phyloP scores from a whole-genome alignment of 169 alveolate genomes.

The Neospora caninum region DNA sequence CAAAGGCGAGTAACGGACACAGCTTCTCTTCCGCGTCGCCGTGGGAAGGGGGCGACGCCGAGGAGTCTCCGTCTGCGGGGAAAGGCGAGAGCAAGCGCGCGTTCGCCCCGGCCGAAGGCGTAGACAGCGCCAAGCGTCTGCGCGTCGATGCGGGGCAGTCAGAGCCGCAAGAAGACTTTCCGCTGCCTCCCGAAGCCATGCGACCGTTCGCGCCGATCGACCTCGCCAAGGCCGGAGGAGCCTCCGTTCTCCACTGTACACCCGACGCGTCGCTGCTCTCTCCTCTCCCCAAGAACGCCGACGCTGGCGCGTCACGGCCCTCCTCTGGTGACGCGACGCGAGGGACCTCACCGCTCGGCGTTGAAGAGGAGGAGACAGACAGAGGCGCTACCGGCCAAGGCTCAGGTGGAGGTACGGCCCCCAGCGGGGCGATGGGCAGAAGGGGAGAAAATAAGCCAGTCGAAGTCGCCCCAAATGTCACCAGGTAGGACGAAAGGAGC shows the following conservation, averaged over 20 bases:
- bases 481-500: background rate
- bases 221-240: background rate
- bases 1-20: too few relatives aligned
- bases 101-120: too few relatives aligned
- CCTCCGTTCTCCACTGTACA: background rate
- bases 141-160: background rate
- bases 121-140: background rate
- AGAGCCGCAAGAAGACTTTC: background rate
- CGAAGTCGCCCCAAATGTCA: background rate
- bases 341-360: too few relatives aligned
- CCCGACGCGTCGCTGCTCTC: background rate
- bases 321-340: too few relatives aligned
- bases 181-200: background rate
- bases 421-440: background rate
- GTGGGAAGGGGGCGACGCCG: too few relatives aligned
- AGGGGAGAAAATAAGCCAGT: slow-evolving; percentile 21
- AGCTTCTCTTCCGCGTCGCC: too few relatives aligned
- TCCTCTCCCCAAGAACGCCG: too few relatives aligned
- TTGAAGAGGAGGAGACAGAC: background rate
- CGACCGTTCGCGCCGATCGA: background rate
- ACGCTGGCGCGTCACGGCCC: too few relatives aligned
- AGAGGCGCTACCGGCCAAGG: background rate
- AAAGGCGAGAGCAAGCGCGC: too few relatives aligned
- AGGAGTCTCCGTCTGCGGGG: too few relatives aligned
- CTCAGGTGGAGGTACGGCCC: background rate